phyloP scores from a whole-genome alignment of 2,329 filamentous ascomycete species.

The Penicillium sp. region DNA sequence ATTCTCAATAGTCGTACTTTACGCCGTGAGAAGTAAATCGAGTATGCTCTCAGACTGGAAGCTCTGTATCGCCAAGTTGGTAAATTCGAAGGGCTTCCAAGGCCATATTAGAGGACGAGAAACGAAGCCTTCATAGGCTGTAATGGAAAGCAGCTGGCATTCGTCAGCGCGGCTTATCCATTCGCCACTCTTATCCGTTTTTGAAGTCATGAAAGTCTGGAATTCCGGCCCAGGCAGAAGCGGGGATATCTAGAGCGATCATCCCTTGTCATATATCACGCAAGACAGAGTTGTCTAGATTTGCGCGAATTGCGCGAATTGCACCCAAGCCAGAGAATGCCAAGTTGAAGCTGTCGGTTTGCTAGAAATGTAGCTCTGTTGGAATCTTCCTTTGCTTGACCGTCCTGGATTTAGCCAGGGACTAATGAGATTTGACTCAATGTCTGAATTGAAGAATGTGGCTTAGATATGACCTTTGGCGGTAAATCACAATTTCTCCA shows the following conservation, averaged over 20 bases:
- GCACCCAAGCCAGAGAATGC: constrained; percentile 25
- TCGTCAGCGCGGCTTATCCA: constrained; percentile 21
- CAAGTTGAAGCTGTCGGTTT: constrained; percentile 16
- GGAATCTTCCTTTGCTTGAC: neutral
- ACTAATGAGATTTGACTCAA: constrained; percentile 27
- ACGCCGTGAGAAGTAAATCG: constrained; percentile 19
- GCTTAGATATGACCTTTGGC: constrained; percentile 5
- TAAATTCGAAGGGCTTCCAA: constrained; percentile 21
- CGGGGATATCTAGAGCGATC: constrained; percentile 15
- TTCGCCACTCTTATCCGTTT: neutral
- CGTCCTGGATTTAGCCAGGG: constrained; percentile 24
- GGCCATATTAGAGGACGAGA: constrained; percentile 13
- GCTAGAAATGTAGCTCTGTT: constrained; percentile 11
- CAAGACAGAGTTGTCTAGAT: constrained; percentile 6
- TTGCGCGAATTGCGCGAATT: constrained; percentile 1
- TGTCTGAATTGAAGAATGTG: constrained; percentile 23
- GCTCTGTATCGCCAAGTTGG: constrained; percentile 19
- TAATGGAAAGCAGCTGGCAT: constrained; percentile 24
- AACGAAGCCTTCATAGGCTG: constrained; percentile 11
- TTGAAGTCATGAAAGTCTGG: constrained; percentile 20
- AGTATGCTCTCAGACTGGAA: constrained; percentile 15
- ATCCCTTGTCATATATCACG: constrained; percentile 11
- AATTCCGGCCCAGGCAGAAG: constrained; percentile 20
- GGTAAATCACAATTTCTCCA: constrained; percentile 17
- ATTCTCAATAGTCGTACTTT: constrained; percentile 24